These are phyloP conservation scores for Colletotrichum sp. DNA, from an alignment of 2,329 filamentous ascomycete species.

Conservation along the genomic window DNA sequence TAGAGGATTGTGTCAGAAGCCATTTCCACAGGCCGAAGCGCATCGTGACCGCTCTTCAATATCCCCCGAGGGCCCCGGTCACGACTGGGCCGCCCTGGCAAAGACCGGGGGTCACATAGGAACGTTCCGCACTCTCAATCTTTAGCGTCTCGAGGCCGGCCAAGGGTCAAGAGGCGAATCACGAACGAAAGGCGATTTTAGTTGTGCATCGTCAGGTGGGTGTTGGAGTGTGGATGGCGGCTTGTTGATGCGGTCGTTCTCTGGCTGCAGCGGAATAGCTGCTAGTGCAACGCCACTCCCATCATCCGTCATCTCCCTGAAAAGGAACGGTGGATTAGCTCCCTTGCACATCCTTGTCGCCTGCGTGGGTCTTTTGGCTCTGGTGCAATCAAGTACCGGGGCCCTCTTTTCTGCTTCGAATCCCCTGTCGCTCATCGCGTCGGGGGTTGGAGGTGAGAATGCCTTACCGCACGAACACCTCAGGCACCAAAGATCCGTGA, in stretches of 20 bases:
- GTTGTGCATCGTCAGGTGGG: background rate
- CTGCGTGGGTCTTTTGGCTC: background rate
- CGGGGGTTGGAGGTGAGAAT: background rate
- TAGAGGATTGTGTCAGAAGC: slow-evolving; percentile 4
- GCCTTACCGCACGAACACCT: background rate
- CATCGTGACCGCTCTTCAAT: slow-evolving; percentile 15
- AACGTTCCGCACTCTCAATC: slow-evolving; percentile 8
- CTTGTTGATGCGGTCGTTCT: background rate
- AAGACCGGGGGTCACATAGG: background rate
- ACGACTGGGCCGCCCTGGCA: background rate
- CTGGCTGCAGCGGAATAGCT: slow-evolving; percentile 20
- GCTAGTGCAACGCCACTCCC: slow-evolving; percentile 22
- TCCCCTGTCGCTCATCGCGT: slow-evolving; percentile 1
- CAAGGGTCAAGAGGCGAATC: background rate
- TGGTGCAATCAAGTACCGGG: slow-evolving; percentile 23
- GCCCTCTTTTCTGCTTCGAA: background rate
- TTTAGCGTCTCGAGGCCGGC: background rate
- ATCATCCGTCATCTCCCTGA: slow-evolving; percentile 24
- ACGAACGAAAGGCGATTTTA: background rate
- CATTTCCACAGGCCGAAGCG: background rate
- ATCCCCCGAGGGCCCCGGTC: background rate
- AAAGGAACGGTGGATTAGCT: slow-evolving; percentile 20
- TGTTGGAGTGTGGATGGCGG: background rate
- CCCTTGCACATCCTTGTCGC: slow-evolving; percentile 10
- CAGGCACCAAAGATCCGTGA: slow-evolving; percentile 4